Conservation (phyloP, 2,329 filamentous ascomycete genomes). For the Orbilia ellipsospora region DNA sequence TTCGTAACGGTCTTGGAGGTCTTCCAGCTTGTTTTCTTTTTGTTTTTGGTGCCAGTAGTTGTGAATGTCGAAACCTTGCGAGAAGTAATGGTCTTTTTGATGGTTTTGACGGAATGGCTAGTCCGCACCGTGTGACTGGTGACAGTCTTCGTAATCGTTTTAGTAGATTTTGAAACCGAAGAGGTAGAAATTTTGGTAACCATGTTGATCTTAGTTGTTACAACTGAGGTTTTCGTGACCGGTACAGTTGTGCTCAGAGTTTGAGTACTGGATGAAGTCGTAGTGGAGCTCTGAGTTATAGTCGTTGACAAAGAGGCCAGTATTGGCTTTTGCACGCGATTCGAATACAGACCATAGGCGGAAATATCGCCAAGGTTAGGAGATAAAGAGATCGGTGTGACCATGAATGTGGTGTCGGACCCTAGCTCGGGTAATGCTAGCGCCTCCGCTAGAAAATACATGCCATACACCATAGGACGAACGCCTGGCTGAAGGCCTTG, state of each 20-base stretch:
- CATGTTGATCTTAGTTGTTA: not conserved
- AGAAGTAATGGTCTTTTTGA: slow-evolving; percentile 16
- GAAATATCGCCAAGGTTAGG: too few species aligned
- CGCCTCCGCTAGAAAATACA: slow-evolving; percentile 28
- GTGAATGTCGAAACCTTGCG: not conserved
- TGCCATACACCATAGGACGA: slow-evolving; percentile 21
- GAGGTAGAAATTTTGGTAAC: not conserved
- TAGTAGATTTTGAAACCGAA: slow-evolving; percentile 7
- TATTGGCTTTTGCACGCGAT: too few species aligned
- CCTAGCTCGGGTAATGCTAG: too few species aligned
- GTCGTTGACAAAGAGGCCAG: too few species aligned
- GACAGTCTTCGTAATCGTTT: not conserved
- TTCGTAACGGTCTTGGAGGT: not conserved
- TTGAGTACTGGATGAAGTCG: not conserved
- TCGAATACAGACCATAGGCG: too few species aligned
- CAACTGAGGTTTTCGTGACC: not conserved
- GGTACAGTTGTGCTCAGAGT: not conserved
- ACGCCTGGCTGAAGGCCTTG: not conserved
- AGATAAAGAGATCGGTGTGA: too few species aligned
- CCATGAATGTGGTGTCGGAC: too few species aligned
- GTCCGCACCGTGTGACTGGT: slow-evolving; percentile 6
- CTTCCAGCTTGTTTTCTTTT: not conserved
- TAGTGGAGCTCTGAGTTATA: too few species aligned
- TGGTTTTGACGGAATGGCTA: not conserved
- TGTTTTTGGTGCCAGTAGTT: not conserved